Percentiles rank a stretch among this genome's conserved stretches.
Conservation (phyloP, 176 grass and related monocot genomes). For the Oryza glaberrima region DNA sequence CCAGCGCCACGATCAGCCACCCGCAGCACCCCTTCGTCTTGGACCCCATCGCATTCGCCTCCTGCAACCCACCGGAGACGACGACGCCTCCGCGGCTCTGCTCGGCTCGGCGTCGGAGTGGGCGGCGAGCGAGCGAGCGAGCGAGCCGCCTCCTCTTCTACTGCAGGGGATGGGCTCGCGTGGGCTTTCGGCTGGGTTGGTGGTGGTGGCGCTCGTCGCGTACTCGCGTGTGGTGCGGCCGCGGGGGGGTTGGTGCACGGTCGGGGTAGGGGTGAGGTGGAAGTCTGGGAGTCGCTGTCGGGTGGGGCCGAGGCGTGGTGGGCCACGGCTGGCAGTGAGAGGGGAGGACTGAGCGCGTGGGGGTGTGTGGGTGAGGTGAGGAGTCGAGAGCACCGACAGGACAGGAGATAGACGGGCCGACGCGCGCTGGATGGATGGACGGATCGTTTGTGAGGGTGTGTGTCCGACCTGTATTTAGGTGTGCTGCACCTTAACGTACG, state of each 20-base stretch:
- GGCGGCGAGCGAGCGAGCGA: no score
- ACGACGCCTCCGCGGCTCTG: no score
- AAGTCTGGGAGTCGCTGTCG: background rate
- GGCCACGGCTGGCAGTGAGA: background rate
- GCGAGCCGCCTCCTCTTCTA: background rate
- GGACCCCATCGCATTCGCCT: conserved; percentile 26
- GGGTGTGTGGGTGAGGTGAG: conserved; percentile 1
- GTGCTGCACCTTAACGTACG: background rate
- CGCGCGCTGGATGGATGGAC: background rate
- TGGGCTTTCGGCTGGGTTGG: background rate
- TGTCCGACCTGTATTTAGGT: background rate
- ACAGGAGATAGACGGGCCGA: background rate
- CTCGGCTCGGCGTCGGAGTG: background rate
- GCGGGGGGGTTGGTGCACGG: conserved; percentile 18
- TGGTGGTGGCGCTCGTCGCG: background rate
- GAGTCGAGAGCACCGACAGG: conserved; percentile 45
- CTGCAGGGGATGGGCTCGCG: background rate
- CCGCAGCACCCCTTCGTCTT: conserved; percentile 80
- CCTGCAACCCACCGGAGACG: background rate
- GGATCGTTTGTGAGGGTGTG: conserved; percentile 15
- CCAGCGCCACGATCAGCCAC: conserved; percentile 83
- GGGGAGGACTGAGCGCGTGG: background rate
- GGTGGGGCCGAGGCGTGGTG: background rate
- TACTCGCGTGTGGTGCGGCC: no score
- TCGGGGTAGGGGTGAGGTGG: background rate